Base-by-base conservation (phyloP, 2,329 filamentous ascomycete genomes). In the Fusarium floridanum region DNA sequence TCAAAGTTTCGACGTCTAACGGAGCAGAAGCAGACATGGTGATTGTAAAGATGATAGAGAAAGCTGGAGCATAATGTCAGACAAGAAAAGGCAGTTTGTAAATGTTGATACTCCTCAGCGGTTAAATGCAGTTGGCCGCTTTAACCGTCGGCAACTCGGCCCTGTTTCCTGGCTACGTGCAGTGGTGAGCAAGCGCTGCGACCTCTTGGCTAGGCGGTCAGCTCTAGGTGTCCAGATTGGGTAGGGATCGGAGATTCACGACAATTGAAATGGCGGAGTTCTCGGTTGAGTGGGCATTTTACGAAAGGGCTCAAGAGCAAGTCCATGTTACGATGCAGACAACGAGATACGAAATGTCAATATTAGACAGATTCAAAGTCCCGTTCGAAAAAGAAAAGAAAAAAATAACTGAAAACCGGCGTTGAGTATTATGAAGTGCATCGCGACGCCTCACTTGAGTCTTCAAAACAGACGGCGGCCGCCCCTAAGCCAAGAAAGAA, bases 131-230 rank as follows among this genome's bases (percentile, higher is more conserved):
- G 5, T 12, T 9, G 2, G 27, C 34, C 32, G 20, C 53, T 73
- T 74, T 74, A 74, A 32, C 71, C 71, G 64, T 72, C 71, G 71
- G 71, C 24, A 68, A 34, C 65, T 70, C 68, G 72, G 72, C 45
- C 72, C 72, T 72, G n/a, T 5, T 60, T 20, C 56, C 56, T 37
- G 6, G 9, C 6, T n/a, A n/a, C 10, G 22, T 39, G 12, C 32
- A 34, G n/a, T 59, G 14, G 20, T 34, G 16, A 60, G 56, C 56
- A 39, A 41, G 32, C 36, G 36, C 22, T 55, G n/a, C 50, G 11
- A 34, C 50, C 22, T 59, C 56, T 60, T 60, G 56, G 56, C 56
- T 32, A 14, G 29, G 32, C 53, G 34, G 37, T 61, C 57, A 61
- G 57, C 57, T 55, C n/a, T 20, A 9, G n/a, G 9, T 2, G 7